Percentiles rank a stretch among this genome's conserved stretches.
phyloP scores from a whole-genome alignment of 2,329 filamentous ascomycete species.

The Aspergillus japonicus region DNA sequence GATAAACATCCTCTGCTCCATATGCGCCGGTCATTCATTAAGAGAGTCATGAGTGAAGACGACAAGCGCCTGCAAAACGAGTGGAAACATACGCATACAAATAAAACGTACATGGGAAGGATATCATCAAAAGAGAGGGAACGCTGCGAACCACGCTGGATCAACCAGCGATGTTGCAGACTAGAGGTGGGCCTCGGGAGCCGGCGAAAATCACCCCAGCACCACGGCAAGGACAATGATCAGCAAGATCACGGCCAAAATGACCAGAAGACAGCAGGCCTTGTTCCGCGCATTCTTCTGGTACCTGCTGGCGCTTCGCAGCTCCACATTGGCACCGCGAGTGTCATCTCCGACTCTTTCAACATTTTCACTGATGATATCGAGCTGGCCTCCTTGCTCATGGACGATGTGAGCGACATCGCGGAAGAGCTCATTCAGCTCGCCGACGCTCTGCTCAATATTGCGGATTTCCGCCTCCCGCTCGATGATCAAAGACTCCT shows the following conservation, averaged over 20 bases:
- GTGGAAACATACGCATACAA: constrained; percentile 22
- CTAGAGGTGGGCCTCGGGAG: constrained; percentile 4
- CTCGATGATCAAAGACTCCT: constrained; percentile 92
- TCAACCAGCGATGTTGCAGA: constrained; percentile 5
- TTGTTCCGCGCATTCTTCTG: constrained; percentile 95
- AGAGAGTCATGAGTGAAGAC: constrained; percentile 13
- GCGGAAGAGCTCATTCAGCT: constrained; percentile 93
- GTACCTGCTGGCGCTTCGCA: constrained; percentile 81
- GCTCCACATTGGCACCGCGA: constrained; percentile 78
- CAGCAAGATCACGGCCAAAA: constrained; percentile 82
- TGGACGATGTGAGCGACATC: constrained; percentile 97
- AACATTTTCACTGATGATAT: constrained; percentile 85
- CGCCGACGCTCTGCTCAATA: constrained; percentile 93
- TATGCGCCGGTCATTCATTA: constrained; percentile 17
- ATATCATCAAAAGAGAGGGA: constrained; percentile 32
- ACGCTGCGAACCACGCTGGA: constrained; percentile 4
- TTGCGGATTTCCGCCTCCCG: constrained; percentile 95
- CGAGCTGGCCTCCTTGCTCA: constrained; percentile 86
- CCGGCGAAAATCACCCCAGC: constrained; percentile 55
- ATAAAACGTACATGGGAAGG: constrained; percentile 29
- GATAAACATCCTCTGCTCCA: constrained; percentile 28
- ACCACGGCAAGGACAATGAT: constrained; percentile 87
- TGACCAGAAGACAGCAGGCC: constrained; percentile 86
- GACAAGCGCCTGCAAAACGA: constrained; percentile 9
- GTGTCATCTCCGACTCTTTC: constrained; percentile 79